These are phyloP conservation scores for Myriosclerotinia scirpicola DNA, from an alignment of 2,329 filamentous ascomycete genomes.

Conservation along the genomic window DNA sequence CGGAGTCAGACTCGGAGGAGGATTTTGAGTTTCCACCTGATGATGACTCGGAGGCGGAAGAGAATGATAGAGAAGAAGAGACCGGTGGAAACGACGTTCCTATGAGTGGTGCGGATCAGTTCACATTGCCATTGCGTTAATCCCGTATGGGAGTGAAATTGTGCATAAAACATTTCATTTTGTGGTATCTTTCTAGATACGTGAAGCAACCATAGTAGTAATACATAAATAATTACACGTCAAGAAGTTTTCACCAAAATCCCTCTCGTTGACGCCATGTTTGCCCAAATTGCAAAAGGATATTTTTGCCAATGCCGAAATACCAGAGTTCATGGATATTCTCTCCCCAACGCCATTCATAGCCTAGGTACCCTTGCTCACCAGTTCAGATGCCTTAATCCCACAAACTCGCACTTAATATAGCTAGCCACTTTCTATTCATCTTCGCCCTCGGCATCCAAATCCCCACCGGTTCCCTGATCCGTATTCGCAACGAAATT, in stretches of 20 bases:
- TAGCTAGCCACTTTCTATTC: slow-evolving; percentile 10
- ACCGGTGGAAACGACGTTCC: not conserved
- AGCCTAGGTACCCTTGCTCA: slow-evolving; percentile 15
- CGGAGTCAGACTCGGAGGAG: not conserved
- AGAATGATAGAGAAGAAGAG: not conserved
- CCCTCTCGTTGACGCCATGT: slow-evolving; percentile 14
- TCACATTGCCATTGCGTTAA: no score
- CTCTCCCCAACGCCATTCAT: slow-evolving; percentile 17
- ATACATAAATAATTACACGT: slow-evolving; percentile 22
- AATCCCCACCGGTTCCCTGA: not conserved
- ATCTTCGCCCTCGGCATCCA: slow-evolving; percentile 12
- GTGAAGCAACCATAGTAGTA: slow-evolving; percentile 5
- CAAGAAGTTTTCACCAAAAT: slow-evolving; percentile 4
- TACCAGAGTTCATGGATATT: slow-evolving; percentile 7
- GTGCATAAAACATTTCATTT: slow-evolving; percentile 5
- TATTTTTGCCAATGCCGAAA: slow-evolving; percentile 10
- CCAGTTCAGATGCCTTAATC: slow-evolving; percentile 7
- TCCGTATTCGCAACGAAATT: not conserved
- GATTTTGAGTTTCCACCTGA: not conserved
- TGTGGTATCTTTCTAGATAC: slow-evolving; percentile 10
- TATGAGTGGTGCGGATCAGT: not conserved
- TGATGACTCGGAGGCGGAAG: not conserved
- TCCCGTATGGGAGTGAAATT: not conserved
- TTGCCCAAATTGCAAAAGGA: slow-evolving; percentile 11
- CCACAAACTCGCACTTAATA: not conserved